Evolutionary conservation across 768 basidiomycete species (phyloP).

Genomic region (Lentinula aciculospora): DNA sequence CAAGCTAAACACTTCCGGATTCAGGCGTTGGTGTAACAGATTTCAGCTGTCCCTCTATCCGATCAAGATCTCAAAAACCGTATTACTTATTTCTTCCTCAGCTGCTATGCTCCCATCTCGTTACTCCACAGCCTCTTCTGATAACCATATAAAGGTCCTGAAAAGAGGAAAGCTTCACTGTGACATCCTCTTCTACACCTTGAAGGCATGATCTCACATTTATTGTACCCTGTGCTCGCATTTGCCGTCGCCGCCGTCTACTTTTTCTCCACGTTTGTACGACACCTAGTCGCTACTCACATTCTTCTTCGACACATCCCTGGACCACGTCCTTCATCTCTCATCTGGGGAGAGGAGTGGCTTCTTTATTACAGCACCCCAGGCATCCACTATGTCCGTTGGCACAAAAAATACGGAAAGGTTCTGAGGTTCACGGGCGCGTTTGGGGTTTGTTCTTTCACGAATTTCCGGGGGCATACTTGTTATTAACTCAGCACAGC

Average conservation of each 20-base stretch:
- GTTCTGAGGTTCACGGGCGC: conserved; percentile 52
- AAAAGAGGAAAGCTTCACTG: not conserved
- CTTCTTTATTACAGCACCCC: conserved; percentile 46
- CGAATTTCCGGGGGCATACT: not conserved
- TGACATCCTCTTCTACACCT: not conserved
- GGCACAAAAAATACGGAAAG: conserved; percentile 49
- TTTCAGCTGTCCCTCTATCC: not conserved
- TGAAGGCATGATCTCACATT: not conserved
- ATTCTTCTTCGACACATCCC: conserved; percentile 39
- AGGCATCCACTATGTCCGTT: conserved; percentile 44
- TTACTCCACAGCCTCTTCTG: not conserved
- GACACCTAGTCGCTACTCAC: conserved; percentile 27
- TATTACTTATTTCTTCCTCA: not conserved
- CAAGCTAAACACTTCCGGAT: not conserved
- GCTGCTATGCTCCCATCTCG: not conserved
- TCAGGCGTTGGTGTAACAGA: not conserved
- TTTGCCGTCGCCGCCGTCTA: conserved; percentile 15
- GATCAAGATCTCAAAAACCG: not conserved
- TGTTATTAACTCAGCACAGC: conserved; percentile 26
- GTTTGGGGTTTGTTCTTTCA: conserved; percentile 38
- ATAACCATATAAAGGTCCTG: not conserved
- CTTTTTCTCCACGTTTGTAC: conserved; percentile 24
- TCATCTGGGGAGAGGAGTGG: conserved; percentile 62
- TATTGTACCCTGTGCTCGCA: not conserved
- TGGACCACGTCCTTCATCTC: conserved; percentile 42